A percentile compares a stretch with the other conserved stretches of the same genome.
These are phyloP conservation scores for Aureobasidium sp. DNA, from an alignment of 2,329 filamentous ascomycete genomes.

Conservation along the genomic window DNA sequence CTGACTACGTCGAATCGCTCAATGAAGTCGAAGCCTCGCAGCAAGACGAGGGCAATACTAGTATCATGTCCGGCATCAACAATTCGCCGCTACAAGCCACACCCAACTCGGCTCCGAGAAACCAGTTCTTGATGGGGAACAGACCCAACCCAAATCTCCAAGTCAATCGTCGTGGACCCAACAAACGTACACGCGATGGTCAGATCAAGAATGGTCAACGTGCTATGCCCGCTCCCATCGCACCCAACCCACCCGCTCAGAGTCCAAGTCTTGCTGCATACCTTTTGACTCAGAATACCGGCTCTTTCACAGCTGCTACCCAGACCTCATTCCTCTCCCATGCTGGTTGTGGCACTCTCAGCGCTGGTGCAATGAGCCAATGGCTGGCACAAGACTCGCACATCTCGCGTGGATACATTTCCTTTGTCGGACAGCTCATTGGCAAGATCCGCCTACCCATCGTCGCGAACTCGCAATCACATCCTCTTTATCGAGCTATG, in stretches of 20 bases:
- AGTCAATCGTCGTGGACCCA: constrained; percentile 37
- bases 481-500: constrained; percentile 50
- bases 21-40: not conserved
- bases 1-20: constrained; percentile 25
- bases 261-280: constrained; percentile 49
- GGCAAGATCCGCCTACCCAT: constrained; percentile 52
- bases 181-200: constrained; percentile 31
- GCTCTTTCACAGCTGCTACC: constrained; percentile 50
- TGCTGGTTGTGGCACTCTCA: constrained; percentile 56
- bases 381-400: constrained; percentile 69
- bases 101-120: constrained; percentile 19
- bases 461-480: constrained; percentile 34
- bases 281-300: constrained; percentile 45
- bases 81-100: constrained; percentile 13
- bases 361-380: constrained; percentile 48
- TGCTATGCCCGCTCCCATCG: constrained; percentile 18
- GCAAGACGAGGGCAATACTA: not conserved
- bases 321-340: constrained; percentile 59
- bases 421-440: constrained; percentile 59
- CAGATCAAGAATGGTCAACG: constrained; percentile 19
- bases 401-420: constrained; percentile 63
- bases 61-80: not conserved
- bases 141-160: constrained; percentile 44
- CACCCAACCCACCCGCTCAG: constrained; percentile 19
- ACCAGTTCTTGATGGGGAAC: constrained; percentile 27